Evolutionary conservation across 371 early-diverging fungal genomes (phyloP), one percentile per base, ranked within the genome.

Genomic region (Blakeslea trispora): DNA sequence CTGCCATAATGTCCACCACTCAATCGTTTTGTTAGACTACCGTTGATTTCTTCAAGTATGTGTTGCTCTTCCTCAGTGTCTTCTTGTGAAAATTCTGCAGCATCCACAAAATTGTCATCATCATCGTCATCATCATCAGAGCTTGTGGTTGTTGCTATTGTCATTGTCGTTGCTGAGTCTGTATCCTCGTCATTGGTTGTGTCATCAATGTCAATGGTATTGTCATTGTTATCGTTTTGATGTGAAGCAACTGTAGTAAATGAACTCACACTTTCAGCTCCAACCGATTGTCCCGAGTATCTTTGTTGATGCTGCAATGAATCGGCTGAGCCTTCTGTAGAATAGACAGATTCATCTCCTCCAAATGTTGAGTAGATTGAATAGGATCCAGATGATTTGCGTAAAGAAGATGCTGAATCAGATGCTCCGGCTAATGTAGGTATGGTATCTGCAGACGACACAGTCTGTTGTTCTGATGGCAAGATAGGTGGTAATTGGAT

Each of bases 1-100:
- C 74, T 74, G 5, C 79, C 79, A 58, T 59, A 79, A 51, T 79
- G 80, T 11, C 74, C 76, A 1, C 77, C 80, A 19, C 71, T 70
- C 1, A 79, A 55, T 35, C 80, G 64, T n/a, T 79, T 79, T 2
- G 80, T 61, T 11, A 79, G 37, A 17, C 54, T 53, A 35, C n/a
- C 41, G 37, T 47, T 56, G 45, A 44, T 52, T 45, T 34, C 45
- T 18, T 50, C 37, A 42, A 42, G 39, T 4, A 41, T 22, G 22
- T 34, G 50, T 23, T 57, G 45, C 50, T 67, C 63, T 19, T 23
- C 17, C 10, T 58, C 60, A 18, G 63, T 51, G 11, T 62, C 60
- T 47, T 59, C 61, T 48, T 66, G 45, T 17, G 60, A 63, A 19
- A 56, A 35, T 0, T 42, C 66, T 14, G 44, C 45, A 10, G 57